Base-by-base conservation (phyloP, 2,329 filamentous ascomycete genomes). In the Cordyceps farinosa region DNA sequence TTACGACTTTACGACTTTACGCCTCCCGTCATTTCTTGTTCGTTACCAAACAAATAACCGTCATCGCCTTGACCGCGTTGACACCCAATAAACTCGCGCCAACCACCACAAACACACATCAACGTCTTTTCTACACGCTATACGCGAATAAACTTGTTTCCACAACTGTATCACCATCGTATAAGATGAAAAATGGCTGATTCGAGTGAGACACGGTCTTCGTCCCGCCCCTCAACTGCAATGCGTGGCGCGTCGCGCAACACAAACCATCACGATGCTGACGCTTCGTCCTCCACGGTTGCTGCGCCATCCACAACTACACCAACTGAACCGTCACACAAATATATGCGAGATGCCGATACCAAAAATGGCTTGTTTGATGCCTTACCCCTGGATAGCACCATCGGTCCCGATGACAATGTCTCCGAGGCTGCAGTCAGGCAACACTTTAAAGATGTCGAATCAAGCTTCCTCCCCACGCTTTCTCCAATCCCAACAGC, bases 391-490 rank as follows among this genome's bases (percentile, higher is more conserved):
- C 69, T 77, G 61, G 76, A 79, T 56, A 67, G 72, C 29, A 76
- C 71, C 34, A 66, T 67, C 15, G 67, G 57, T 17, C 65, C 69
- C 10, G 75, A 80, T 61, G 81, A 85, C 61, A 83, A 82, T 3
- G 71, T 84, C 48, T 80, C 80, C 50, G 83, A 86, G 67, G 78
- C 81, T 53, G 79, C 79, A 50, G 78, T 87, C 27, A 78, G 80
- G 65, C 80, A 81, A 62, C 85, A 88, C 69, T 73, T 89, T 27
- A 80, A 83, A 68, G 86, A 89, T 69, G 80, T 88, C 66, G 87
- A 89, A 70, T 88, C 86, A 40, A 89, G 86, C 74, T 89, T 89
- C 69, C 71, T 87, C 61, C 82, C 84, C 2, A 79, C 81, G 6
- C 71, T 84, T 6, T 88, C 86, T 8, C 85, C 86, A 13, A 79